phyloP scores from a whole-genome alignment of 2,329 filamentous ascomycete genomes.

The Ophiostoma novo-ulmi region DNA sequence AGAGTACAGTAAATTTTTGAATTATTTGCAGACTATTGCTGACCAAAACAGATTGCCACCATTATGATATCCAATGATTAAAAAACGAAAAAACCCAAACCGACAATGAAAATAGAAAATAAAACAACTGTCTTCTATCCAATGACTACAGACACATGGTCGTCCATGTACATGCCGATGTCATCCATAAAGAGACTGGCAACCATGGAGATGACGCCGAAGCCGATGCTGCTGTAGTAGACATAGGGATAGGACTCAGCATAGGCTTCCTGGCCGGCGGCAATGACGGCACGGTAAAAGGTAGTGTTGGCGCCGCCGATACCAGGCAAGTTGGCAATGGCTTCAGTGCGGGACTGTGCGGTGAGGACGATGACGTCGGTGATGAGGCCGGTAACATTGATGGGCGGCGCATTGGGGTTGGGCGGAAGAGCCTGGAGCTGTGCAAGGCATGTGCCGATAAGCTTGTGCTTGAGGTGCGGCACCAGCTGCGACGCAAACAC shows the following conservation, averaged over 20 bases:
- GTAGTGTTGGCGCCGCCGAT: constrained; percentile 38
- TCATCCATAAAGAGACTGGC: constrained; percentile 55
- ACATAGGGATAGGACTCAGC: constrained; percentile 56
- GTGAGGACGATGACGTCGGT: constrained; percentile 49
- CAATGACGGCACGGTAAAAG: constrained; percentile 42
- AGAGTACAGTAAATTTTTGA: neutral
- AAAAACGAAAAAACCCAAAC: neutral
- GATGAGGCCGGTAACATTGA: constrained; percentile 22
- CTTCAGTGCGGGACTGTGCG: constrained; percentile 45
- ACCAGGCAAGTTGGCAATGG: constrained; percentile 46
- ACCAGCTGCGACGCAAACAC: constrained; percentile 47
- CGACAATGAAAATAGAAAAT: neutral
- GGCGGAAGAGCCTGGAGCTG: constrained; percentile 35
- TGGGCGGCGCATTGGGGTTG: neutral
- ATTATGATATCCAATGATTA: neutral
- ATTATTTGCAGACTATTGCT: neutral
- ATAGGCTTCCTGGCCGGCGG: constrained; percentile 52
- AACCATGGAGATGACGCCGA: constrained; percentile 53
- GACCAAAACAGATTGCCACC: neutral
- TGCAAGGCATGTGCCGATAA: constrained; percentile 47
- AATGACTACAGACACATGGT: constrained; percentile 52
- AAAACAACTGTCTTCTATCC: neutral
- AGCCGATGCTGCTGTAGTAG: constrained; percentile 57
- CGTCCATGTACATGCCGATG: constrained; percentile 54
- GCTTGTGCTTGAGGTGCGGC: constrained; percentile 41